Conservation (phyloP, 441 rosid genomes). For the Capsella rubella region DNA sequence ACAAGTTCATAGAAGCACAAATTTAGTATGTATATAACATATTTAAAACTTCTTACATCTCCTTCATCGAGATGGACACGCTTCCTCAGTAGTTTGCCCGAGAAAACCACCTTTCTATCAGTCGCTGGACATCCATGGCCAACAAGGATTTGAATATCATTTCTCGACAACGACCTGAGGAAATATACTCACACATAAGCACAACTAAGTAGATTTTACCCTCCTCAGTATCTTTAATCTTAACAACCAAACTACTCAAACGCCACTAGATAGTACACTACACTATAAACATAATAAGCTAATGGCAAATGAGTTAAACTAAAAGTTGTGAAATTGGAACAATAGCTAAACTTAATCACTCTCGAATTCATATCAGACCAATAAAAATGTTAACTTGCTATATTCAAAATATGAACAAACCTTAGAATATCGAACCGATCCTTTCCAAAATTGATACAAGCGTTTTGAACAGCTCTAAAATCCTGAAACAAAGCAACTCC, state of each 20-base stretch:
- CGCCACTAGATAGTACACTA: not conserved
- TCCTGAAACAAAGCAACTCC: constrained; percentile 67
- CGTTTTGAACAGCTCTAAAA: constrained; percentile 76
- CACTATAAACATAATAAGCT: not conserved
- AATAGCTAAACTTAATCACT: not conserved
- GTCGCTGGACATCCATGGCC: constrained; percentile 94
- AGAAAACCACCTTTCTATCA: constrained; percentile 86
- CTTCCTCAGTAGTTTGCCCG: constrained; percentile 88
- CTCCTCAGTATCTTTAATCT: not conserved
- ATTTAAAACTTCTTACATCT: constrained; percentile 70
- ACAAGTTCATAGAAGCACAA: not conserved
- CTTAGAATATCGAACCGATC: constrained; percentile 95
- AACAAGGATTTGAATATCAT: constrained; percentile 84
- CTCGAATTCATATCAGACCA: not conserved
- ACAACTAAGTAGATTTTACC: not conserved
- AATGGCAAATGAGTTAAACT: not conserved
- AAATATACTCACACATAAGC: constrained; percentile 38
- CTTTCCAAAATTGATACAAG: constrained; percentile 86
- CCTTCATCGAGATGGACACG: constrained; percentile 96
- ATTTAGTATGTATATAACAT: not conserved
- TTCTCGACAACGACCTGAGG: constrained; percentile 79
- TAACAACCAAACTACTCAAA: constrained; percentile 1
- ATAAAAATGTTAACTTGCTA: not conserved
- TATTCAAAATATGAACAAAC: constrained; percentile 47
- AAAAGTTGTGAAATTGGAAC: not conserved